Conservation (phyloP, 352 stramenopile genomes). For the Phytophthora multivora region DNA sequence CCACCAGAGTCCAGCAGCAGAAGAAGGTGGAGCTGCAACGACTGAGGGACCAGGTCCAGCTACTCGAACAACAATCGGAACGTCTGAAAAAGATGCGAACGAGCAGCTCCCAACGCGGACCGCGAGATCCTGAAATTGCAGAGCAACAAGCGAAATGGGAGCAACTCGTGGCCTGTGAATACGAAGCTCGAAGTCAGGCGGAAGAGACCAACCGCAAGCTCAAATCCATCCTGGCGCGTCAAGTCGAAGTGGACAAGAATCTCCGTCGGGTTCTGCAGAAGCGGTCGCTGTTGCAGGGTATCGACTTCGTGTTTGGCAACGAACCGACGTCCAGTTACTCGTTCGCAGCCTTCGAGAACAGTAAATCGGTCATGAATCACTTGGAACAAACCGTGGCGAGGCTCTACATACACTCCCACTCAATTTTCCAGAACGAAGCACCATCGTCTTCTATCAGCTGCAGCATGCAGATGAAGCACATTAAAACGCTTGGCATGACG, state of each 20-base stretch:
- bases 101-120: background rate
- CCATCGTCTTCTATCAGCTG: background rate
- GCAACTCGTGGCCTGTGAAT: conserved; percentile 1
- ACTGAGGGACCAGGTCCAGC: conserved; percentile 6
- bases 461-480: conserved; percentile 22
- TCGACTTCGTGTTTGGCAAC: conserved; percentile 30
- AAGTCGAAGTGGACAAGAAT: conserved; percentile 19
- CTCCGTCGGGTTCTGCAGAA: conserved; percentile 16
- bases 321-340: conserved; percentile 21
- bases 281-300: conserved; percentile 14
- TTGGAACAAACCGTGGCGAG: conserved; percentile 11
- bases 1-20: conserved; percentile 5
- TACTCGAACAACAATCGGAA: conserved; percentile 4
- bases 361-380: conserved; percentile 19
- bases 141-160: conserved; percentile 6
- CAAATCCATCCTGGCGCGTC: conserved; percentile 11
- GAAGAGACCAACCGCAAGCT: conserved; percentile 22
- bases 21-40: conserved; percentile 8
- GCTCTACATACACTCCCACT: conserved; percentile 18
- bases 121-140: background rate
- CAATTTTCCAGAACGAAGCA: conserved; percentile 6
- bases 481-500: conserved; percentile 2
- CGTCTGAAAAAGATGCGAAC: background rate
- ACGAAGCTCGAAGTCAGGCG: conserved; percentile 2
- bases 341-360: conserved; percentile 21